phyloP scores from a whole-genome alignment of 2,329 filamentous ascomycete genomes.

The Onygenales sp. region DNA sequence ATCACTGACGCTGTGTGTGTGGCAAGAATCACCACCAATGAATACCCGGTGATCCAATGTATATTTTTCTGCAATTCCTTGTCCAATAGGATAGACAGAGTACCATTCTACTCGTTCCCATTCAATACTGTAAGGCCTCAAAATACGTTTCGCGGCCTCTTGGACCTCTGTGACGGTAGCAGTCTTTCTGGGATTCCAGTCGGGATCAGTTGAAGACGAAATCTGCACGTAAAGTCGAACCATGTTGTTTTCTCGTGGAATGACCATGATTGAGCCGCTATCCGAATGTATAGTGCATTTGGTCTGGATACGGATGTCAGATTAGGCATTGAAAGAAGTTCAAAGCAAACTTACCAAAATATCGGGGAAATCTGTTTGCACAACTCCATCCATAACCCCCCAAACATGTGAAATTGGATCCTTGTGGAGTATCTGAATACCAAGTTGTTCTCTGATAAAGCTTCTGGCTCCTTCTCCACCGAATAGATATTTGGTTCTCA shows the following conservation, averaged over 20 bases:
- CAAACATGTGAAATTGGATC: conserved; percentile 64
- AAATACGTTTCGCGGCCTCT: conserved; percentile 46
- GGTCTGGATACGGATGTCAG: conserved; percentile 4
- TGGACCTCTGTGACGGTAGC: conserved; percentile 52
- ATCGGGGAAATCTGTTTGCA: conserved; percentile 65
- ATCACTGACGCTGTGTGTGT: conserved; percentile 45
- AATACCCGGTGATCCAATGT: conserved; percentile 56
- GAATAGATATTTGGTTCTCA: conserved; percentile 61
- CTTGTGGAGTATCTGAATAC: conserved; percentile 47
- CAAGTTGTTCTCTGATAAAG: conserved; percentile 50
- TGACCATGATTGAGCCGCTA: conserved; percentile 72
- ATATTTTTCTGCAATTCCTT: conserved; percentile 56
- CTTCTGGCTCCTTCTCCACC: conserved; percentile 62
- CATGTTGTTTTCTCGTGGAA: conserved; percentile 56
- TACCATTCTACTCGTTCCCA: conserved; percentile 60
- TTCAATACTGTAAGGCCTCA: conserved; percentile 50
- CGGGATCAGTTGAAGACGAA: conserved; percentile 51
- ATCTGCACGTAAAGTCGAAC: conserved; percentile 47
- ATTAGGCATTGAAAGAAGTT: conserved; percentile 21
- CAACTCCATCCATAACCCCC: conserved; percentile 70
- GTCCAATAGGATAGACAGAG: conserved; percentile 57
- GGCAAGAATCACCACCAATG: conserved; percentile 57
- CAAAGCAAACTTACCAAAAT: conserved; percentile 56
- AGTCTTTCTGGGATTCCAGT: conserved; percentile 53
- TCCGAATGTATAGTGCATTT: conserved; percentile 64